Evolutionary conservation across 2,329 filamentous ascomycete species (phyloP), one percentile per base, ranked within the genome.

Genomic region (Cytospora paraplurivora): DNA sequence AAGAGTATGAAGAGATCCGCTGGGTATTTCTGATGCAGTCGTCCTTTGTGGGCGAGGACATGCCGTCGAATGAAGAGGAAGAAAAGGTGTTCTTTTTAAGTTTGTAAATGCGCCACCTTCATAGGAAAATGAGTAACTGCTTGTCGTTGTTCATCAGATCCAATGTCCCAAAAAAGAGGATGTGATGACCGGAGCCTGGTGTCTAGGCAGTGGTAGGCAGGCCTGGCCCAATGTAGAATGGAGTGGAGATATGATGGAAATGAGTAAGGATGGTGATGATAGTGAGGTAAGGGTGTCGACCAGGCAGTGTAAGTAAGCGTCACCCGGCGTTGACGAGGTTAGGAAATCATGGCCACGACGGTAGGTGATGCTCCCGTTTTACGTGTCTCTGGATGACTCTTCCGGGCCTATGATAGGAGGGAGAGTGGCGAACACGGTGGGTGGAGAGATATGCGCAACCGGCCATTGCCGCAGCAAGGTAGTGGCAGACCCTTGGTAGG

Each of bases 331-430:
- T 64, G 66, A 59, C 53, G 66, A 62, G 57, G 52, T 62, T 47
- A 62, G 60, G 64, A 62, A 64, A 59, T 56, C 63, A 63, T 61
- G 56, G 47, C 62, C 64, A 66, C 53, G 64, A 47, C 27, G 62
- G 54, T 56, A 52, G 41, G 64, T 59, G 47, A 64, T 50, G 35
- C 50, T 52, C 21, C 49, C 44, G 49, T 63, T 65, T 59, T 62
- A 62, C 55, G 63, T 66, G 54, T 63, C 57, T 62, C 55, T 68
- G 55, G 69, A 71, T 70, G 69, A 71, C 69, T 71, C 69, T 69
- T 71, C 66, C 33, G 52, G 47, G 47, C 62, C 51, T 64, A 59
- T 65, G 55, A 59, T 65, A 50, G 50, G 59, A 52, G 54, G 60
- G 60, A 62, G 60, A 62, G 65, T 67, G 65, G 65, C 65, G 64